phyloP scores from a whole-genome alignment of 2,329 filamentous ascomycete species.

The Colletotrichum sp. region DNA sequence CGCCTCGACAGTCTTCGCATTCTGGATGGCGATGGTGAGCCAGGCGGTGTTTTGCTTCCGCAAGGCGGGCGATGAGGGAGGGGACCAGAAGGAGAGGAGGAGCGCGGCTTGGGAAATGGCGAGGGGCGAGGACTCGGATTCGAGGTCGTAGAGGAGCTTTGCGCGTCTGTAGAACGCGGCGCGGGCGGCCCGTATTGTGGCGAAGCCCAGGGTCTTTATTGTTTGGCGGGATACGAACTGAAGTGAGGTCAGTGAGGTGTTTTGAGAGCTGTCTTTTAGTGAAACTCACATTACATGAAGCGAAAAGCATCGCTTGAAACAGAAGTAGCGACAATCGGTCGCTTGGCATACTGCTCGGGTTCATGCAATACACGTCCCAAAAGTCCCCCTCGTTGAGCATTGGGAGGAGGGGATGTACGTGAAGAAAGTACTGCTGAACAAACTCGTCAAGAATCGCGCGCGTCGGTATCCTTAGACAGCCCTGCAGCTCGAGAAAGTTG shows the following conservation, averaged over 20 bases:
- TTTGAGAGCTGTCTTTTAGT: background rate
- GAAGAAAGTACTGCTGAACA: slow-evolving; percentile 51
- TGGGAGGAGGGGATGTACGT: slow-evolving; percentile 50
- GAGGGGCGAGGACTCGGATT: slow-evolving; percentile 45
- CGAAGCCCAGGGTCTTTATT: slow-evolving; percentile 46
- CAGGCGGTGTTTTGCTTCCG: slow-evolving; percentile 51
- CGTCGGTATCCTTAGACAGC: slow-evolving; percentile 49
- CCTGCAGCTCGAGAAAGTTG: slow-evolving; percentile 50
- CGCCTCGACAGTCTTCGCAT: slow-evolving; percentile 50
- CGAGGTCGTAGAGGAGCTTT: slow-evolving; percentile 48
- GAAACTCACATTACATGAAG: slow-evolving; percentile 41
- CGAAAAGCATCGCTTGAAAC: slow-evolving; percentile 50
- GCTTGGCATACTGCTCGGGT: slow-evolving; percentile 20
- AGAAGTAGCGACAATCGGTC: slow-evolving; percentile 47
- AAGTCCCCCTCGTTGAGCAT: slow-evolving; percentile 48
- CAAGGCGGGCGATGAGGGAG: slow-evolving; percentile 28
- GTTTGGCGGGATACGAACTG: slow-evolving; percentile 43
- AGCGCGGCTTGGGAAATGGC: slow-evolving; percentile 45
- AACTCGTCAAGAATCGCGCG: slow-evolving; percentile 49
- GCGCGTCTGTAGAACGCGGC: slow-evolving; percentile 45
- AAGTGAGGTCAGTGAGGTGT: slow-evolving; percentile 6
- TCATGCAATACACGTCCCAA: slow-evolving; percentile 47
- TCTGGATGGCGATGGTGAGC: slow-evolving; percentile 54
- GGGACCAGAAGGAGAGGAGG: slow-evolving; percentile 48
- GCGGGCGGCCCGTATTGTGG: slow-evolving; percentile 46